These are phyloP conservation scores for Exserohilum turcica DNA, from an alignment of 2,329 filamentous ascomycete species.

Conservation along the genomic window DNA sequence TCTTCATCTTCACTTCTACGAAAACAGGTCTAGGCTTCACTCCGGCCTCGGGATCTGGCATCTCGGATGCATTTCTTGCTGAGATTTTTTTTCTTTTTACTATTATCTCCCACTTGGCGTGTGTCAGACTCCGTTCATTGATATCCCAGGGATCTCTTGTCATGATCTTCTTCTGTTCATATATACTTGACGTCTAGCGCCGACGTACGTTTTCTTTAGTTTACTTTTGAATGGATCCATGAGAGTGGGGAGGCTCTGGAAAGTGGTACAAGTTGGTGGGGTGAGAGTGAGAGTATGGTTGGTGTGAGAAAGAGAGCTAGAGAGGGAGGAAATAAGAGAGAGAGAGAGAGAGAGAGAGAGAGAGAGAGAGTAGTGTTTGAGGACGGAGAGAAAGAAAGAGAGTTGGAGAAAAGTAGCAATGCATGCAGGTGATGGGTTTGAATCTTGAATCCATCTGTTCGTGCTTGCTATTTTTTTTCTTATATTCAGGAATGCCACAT, in stretches of 20 bases:
- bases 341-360: no score
- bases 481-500: no score
- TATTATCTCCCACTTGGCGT: background rate
- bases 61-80: conserved; percentile 11
- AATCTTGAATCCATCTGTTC: no score
- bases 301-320: background rate
- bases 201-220: conserved; percentile 6
- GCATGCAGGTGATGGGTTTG: no score
- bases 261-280: no score
- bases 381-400: no score
- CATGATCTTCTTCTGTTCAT: background rate
- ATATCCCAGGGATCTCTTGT: conserved; percentile 4
- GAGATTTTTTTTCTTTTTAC: background rate
- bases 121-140: background rate
- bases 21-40: background rate
- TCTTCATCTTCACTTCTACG: conserved; percentile 9
- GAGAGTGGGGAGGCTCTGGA: background rate
- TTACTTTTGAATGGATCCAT: conserved; percentile 12
- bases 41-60: conserved; percentile 10
- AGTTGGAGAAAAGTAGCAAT: no score
- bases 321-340: background rate
- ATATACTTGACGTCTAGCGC: conserved; percentile 7
- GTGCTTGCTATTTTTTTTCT: no score
- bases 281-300: background rate
- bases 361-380: no score